These are phyloP conservation scores for Fusarium sublunatum DNA, from an alignment of 2,329 filamentous ascomycete genomes.

Conservation along the genomic window DNA sequence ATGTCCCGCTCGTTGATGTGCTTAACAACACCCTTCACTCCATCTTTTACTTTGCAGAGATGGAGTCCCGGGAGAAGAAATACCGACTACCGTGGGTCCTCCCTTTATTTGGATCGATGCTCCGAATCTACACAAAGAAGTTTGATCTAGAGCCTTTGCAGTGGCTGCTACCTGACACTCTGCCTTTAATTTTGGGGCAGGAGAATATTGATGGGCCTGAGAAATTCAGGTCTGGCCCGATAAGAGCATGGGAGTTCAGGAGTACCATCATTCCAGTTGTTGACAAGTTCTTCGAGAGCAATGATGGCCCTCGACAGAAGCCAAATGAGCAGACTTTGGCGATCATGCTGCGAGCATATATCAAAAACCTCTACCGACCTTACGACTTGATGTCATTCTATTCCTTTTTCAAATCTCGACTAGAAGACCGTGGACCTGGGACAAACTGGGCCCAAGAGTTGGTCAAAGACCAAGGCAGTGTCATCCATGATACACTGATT, in stretches of 20 bases:
- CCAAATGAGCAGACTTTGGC: slow-evolving; percentile 56
- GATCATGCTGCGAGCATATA: slow-evolving; percentile 61
- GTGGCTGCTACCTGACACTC: slow-evolving; percentile 51
- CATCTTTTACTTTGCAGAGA: slow-evolving; percentile 58
- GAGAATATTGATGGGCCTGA: slow-evolving; percentile 36
- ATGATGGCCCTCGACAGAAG: slow-evolving; percentile 41
- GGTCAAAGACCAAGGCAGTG: slow-evolving; percentile 55
- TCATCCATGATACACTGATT: slow-evolving; percentile 64
- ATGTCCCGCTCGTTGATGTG: slow-evolving; percentile 52
- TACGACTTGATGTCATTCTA: slow-evolving; percentile 60
- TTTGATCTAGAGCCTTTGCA: slow-evolving; percentile 61
- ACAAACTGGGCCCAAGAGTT: slow-evolving; percentile 53
- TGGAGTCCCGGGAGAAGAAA: slow-evolving; percentile 52
- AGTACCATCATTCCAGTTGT: slow-evolving; percentile 51
- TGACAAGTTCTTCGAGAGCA: slow-evolving; percentile 47
- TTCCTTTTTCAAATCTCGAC: slow-evolving; percentile 57
- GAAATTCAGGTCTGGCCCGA: slow-evolving; percentile 37
- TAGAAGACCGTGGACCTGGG: slow-evolving; percentile 50
- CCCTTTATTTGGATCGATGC: slow-evolving; percentile 60
- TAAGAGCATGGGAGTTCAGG: slow-evolving; percentile 47
- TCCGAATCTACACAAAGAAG: slow-evolving; percentile 61
- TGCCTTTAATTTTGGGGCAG: slow-evolving; percentile 48
- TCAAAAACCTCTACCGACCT: slow-evolving; percentile 54
- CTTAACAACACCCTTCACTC: slow-evolving; percentile 60
- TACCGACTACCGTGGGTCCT: slow-evolving; percentile 49